A percentile compares a stretch with the other conserved stretches of the same genome.
Evolutionary conservation across 257 asterid species (phyloP).

Genomic region (Fraxinus americana): DNA sequence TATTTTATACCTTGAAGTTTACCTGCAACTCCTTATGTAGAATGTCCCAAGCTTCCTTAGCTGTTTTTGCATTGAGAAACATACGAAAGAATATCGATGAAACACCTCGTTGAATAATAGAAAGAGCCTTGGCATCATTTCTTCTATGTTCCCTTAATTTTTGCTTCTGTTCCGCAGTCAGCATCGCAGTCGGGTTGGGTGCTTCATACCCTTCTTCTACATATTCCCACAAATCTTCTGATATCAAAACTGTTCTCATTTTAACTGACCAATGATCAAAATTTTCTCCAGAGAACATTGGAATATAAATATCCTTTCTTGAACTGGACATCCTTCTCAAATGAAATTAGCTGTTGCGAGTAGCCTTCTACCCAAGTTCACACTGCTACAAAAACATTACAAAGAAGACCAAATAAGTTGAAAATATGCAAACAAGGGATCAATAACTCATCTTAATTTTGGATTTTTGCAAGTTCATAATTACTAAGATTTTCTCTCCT

Average conservation of each 20-base stretch:
- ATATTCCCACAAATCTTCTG: constrained; percentile 16
- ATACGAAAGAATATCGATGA: neutral
- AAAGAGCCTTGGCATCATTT: constrained; percentile 11
- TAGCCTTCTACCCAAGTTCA: neutral
- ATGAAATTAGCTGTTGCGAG: neutral
- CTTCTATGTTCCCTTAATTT: neutral
- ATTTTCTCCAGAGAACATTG: constrained; percentile 9
- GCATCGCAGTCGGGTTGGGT: neutral
- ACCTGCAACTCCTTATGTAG: constrained; percentile 14
- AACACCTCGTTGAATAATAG: constrained; percentile 11
- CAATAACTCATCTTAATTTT: neutral
- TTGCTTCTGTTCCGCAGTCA: neutral
- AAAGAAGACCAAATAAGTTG: neutral
- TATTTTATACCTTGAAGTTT: neutral
- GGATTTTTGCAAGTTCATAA: neutral
- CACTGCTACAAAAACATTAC: neutral
- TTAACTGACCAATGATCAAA: constrained; percentile 7
- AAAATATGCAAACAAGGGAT: neutral
- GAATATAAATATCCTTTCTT: neutral
- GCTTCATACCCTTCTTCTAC: constrained; percentile 15
- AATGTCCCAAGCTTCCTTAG: constrained; percentile 29
- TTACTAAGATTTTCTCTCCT: neutral
- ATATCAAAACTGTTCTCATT: constrained; percentile 1
- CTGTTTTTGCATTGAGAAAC: neutral
- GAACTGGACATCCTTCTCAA: constrained; percentile 3